Evolutionary conservation across 2,329 filamentous ascomycete genomes (phyloP), one percentile per base, ranked within the genome.

Genomic region (Fusarium sp.): DNA sequence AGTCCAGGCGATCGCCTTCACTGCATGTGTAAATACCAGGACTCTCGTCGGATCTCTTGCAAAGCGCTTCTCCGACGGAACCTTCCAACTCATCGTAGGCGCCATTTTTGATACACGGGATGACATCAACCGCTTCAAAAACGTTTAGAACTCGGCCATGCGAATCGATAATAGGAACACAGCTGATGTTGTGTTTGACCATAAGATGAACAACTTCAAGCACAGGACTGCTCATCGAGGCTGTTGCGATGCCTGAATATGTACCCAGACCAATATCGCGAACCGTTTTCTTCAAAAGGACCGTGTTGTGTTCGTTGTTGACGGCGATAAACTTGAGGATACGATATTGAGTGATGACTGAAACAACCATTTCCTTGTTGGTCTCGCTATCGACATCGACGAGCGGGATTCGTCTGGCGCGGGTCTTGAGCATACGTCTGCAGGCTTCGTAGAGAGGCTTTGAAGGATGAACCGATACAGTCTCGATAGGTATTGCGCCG

Each of bases 281-380:
- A 61, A 99, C 86, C 13, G 94, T 91, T 83, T 97, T 98, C 79
- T 93, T 93, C 67, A 99, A 84, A 78, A 94, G 89, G 75, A 97
- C 92, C 7, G 95, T 98, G 79, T 97, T 93, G 75, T 91, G 90
- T 77, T 91, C 89, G 75, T 89, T 89, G 81, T 99, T 99, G 81
- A 99, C 95, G 14, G 96, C 95, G 69, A 99, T 97, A 80, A 99
- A 99, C 80, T 99, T 99, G 71, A 99, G 89, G 75, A 99, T 98
- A 64, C 97, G 92, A 82, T 99, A 99, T 81, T 99, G 96, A 1
- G 96, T 99, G 64, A 99, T 93, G 67, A 99, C 96, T 76, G 94
- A 98, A 67, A 99, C 93, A 20, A 99, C 94, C 83, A 95, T 96
- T 78, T 96, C 91, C 70, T 94, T 89, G 61, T 93, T 91, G 4